Percentiles rank a stretch among this genome's conserved stretches.
These are phyloP conservation scores for Psilocybe azurescens DNA, from an alignment of 768 basidiomycete species.

Conservation along the genomic window DNA sequence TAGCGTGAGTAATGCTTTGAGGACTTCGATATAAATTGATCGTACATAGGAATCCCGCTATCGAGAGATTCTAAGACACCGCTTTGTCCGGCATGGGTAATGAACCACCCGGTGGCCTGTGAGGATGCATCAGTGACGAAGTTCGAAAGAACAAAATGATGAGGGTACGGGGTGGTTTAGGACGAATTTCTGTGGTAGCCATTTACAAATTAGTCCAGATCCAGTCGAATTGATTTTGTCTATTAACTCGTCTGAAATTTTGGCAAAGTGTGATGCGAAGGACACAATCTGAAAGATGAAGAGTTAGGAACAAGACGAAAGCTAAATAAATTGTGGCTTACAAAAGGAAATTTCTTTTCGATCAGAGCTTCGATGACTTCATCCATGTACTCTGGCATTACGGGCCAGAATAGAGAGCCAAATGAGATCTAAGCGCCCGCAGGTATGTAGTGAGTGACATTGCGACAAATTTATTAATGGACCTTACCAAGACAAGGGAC, in stretches of 20 bases:
- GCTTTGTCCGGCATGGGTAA: conserved; percentile 5
- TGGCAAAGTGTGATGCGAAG: conserved; percentile 5
- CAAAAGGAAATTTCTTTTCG: conserved; percentile 18
- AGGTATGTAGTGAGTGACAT: not conserved
- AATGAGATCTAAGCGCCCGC: conserved; percentile 14
- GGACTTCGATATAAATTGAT: not conserved
- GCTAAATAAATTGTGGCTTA: not conserved
- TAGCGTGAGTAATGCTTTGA: not conserved
- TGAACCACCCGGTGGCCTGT: conserved; percentile 15
- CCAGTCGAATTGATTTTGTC: conserved; percentile 2
- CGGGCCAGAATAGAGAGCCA: conserved; percentile 15
- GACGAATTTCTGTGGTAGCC: conserved; percentile 13
- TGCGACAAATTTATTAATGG: not conserved
- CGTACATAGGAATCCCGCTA: conserved; percentile 10
- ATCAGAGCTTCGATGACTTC: conserved; percentile 14
- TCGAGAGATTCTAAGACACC: conserved; percentile 11
- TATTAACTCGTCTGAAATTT: conserved; percentile 1
- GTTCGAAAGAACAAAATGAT: not conserved
- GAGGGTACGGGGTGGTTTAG: conserved; percentile 3
- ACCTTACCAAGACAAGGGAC: conserved; percentile 15
- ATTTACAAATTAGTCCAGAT: not conserved
- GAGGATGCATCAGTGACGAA: conserved; percentile 1
- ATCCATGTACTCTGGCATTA: conserved; percentile 11
- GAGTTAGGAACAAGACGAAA: not conserved
- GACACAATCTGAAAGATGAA: conserved; percentile 1